Evolutionary conservation across 1,139 yeast genomes (phyloP), one percentile per base, ranked within the genome.

Genomic region (Yamadazyma dendronema): DNA sequence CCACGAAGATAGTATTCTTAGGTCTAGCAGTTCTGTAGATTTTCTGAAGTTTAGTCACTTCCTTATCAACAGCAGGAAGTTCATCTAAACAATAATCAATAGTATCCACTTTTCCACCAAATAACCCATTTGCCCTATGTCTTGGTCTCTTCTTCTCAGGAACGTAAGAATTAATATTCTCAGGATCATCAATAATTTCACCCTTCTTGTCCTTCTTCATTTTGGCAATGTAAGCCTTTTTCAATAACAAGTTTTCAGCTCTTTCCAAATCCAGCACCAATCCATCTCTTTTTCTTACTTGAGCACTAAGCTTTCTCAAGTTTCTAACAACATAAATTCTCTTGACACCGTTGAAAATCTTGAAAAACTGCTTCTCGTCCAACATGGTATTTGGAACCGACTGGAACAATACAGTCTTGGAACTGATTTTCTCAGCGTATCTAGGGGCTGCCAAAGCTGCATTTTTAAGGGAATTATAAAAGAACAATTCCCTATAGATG

Each of bases 361-460:
- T 61, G 73, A 74, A 49, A 39, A 84, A 72, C 46, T 79, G 83
- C 44, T 75, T 80, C 50, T 80, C 86, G 48, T 75, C 78, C 40
- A 84, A 66, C 48, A 80, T 71, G 26, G 77, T 68, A 36, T 79
- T 77, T 11, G 97, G 96, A 4, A 92, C 86, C 26, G 83, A 76
- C 56, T 86, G 94, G 55, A 90, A 75, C 40, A 90, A 67, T 17
- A 92, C 80, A 1, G 95, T 84, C 56, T 92, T 78, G 4, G 94
- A 84, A 11, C 94, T 77, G 26, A 85, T 63, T 49, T 80, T 74
- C 44, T 76, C 72, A 37, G 94, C 83, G 56, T 87, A 87, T 44
- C 79, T 73, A 12, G 96, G 95, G 22, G 95, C 77, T 6, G 95
- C 73, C 43, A 89, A 74, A 11, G 84, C 84, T 9, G 92, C 94